Evolutionary conservation across 2,329 filamentous ascomycete species (phyloP).

Genomic region (Cladosporium halotolerans): DNA sequence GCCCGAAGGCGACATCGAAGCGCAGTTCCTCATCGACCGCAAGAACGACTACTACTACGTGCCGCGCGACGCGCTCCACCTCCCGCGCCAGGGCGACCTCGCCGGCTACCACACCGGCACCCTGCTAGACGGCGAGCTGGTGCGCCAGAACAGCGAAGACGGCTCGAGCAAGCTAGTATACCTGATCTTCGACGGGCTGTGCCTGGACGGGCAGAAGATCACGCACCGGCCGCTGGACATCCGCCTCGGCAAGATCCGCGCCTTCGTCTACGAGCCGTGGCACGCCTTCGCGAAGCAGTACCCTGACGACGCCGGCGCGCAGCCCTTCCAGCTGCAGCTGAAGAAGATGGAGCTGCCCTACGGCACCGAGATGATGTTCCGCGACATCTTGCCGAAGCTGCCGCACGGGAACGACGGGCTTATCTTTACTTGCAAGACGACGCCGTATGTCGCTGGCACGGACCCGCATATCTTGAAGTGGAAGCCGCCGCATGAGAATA

Average conservation of each 20-base stretch:
- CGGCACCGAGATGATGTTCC: slow-evolving; percentile 87
- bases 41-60: slow-evolving; percentile 96
- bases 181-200: slow-evolving; percentile 88
- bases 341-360: slow-evolving; percentile 89
- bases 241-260: slow-evolving; percentile 75
- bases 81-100: slow-evolving; percentile 63
- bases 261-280: slow-evolving; percentile 21
- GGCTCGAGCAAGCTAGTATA: slow-evolving; percentile 69
- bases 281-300: slow-evolving; percentile 49
- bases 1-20: slow-evolving; percentile 42
- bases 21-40: slow-evolving; percentile 91
- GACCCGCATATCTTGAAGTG: slow-evolving; percentile 94
- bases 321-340: slow-evolving; percentile 76
- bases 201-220: slow-evolving; percentile 68
- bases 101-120: slow-evolving; percentile 68
- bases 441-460: slow-evolving; percentile 81
- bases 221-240: slow-evolving; percentile 81
- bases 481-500: slow-evolving; percentile 95
- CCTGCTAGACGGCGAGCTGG: slow-evolving; percentile 86
- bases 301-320: slow-evolving; percentile 61
- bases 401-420: slow-evolving; percentile 93
- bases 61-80: slow-evolving; percentile 63
- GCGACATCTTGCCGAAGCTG: slow-evolving; percentile 72
- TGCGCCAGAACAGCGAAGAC: slow-evolving; percentile 66
- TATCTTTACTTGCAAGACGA: slow-evolving; percentile 92